These are phyloP conservation scores for Trichoderma hamatum DNA, from an alignment of 2,329 filamentous ascomycete genomes.

Conservation along the genomic window DNA sequence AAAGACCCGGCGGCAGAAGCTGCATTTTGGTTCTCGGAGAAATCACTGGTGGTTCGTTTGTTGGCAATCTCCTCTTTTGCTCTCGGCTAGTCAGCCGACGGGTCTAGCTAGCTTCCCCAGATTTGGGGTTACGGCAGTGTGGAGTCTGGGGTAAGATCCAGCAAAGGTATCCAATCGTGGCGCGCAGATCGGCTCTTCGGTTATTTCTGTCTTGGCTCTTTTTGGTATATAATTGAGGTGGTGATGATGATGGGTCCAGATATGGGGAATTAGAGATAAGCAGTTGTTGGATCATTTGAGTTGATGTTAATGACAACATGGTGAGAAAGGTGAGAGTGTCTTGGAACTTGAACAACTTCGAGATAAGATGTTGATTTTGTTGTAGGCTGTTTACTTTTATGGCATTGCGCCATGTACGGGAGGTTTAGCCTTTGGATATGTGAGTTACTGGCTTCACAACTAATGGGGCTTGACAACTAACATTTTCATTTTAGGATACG, in stretches of 20 bases:
- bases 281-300: not conserved
- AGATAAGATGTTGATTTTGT: not conserved
- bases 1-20: slow-evolving; percentile 1
- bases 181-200: slow-evolving; percentile 14
- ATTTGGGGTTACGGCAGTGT: not conserved
- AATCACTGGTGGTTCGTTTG: not conserved
- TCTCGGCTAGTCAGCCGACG: slow-evolving; percentile 7
- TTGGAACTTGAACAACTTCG: not conserved
- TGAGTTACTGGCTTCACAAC: slow-evolving; percentile 4
- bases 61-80: not conserved
- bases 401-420: slow-evolving; percentile 27
- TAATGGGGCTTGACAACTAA: not conserved
- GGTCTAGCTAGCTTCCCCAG: not conserved
- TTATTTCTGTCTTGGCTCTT: not conserved
- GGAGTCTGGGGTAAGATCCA: not conserved
- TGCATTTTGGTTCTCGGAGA: not conserved
- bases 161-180: slow-evolving; percentile 14
- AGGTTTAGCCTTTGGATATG: slow-evolving; percentile 27
- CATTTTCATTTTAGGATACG: slow-evolving; percentile 6
- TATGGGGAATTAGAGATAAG: not conserved
- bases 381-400: slow-evolving; percentile 21
- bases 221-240: slow-evolving; percentile 15
- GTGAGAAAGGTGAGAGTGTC: slow-evolving; percentile 15
- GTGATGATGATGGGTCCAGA: not conserved
- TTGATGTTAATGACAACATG: not conserved